A percentile compares a stretch with the other conserved stretches of the same genome.
Conservation (phyloP, 108 stramenopile genomes). For the Epithemia pelagica region DNA sequence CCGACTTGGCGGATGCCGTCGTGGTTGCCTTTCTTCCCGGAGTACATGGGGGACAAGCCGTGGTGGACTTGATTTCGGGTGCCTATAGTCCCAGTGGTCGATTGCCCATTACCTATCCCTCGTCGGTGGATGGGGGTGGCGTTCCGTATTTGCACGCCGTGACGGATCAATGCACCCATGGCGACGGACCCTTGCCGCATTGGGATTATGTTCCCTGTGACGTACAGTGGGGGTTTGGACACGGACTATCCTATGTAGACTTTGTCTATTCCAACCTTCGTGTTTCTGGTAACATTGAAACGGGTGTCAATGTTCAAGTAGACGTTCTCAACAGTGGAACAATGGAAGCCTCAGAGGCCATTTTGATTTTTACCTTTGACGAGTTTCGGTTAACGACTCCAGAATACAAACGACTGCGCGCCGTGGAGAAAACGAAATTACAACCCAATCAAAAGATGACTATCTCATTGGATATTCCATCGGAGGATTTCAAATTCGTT, state of each 20-base stretch:
- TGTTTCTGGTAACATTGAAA: constrained; percentile 16
- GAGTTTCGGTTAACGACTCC: constrained; percentile 46
- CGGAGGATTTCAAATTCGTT: constrained; percentile 36
- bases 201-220: constrained; percentile 41
- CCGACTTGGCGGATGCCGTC: constrained; percentile 38
- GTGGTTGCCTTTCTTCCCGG: constrained; percentile 59
- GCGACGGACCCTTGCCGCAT: constrained; percentile 36
- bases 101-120: constrained; percentile 58
- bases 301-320: constrained; percentile 17
- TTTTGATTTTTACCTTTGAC: constrained; percentile 54
- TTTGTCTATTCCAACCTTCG: constrained; percentile 32
- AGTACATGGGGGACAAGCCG: constrained; percentile 38
- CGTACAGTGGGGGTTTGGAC: constrained; percentile 63
- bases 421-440: constrained; percentile 38
- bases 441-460: constrained; percentile 23
- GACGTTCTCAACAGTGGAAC: constrained; percentile 36
- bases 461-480: constrained; percentile 17
- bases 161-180: constrained; percentile 42
- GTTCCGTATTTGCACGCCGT: constrained; percentile 46
- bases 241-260: constrained; percentile 45
- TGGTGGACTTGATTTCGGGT: constrained; percentile 41
- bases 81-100: constrained; percentile 41
- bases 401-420: constrained; percentile 52
- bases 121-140: constrained; percentile 47
- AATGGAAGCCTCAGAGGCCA: constrained; percentile 26